phyloP scores from a whole-genome alignment of 164 flowering plant genomes.

The Umbilicus rupestris region DNA sequence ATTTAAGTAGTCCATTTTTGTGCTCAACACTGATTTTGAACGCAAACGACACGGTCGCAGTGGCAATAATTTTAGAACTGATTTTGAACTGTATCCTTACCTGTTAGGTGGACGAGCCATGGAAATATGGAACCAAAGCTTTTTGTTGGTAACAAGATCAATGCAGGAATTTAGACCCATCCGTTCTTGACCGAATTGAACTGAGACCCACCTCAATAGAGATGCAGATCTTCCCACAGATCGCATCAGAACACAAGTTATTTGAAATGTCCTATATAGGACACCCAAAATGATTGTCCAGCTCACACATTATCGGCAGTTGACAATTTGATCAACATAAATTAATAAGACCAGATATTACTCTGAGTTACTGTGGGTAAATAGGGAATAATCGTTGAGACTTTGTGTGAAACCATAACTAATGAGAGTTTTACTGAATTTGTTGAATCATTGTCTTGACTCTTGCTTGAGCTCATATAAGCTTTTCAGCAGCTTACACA shows the following conservation, averaged over 20 bases:
- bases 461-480: too few species aligned
- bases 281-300: too few species aligned
- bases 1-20: conserved; percentile 89
- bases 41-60: conserved; percentile 88
- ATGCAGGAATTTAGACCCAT: conserved; percentile 98
- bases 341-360: too few species aligned
- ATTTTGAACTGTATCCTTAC: not conserved
- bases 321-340: too few species aligned
- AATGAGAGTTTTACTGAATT: too few species aligned
- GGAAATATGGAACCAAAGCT: conserved; percentile 94
- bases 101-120: conserved; percentile 89
- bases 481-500: too few species aligned
- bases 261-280: conserved; percentile 94
- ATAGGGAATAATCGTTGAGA: too few species aligned
- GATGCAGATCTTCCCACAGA: conserved; percentile 85
- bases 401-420: too few species aligned
- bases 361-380: too few species aligned
- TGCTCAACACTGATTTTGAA: conserved; percentile 96
- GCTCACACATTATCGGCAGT: too few species aligned
- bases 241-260: conserved; percentile 71
- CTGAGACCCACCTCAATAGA: conserved; percentile 88
- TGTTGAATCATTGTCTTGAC: too few species aligned
- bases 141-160: conserved; percentile 95
- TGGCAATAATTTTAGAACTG: not conserved
- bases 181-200: conserved; percentile 79